A percentile compares a stretch with the other conserved stretches of the same genome.
phyloP scores from a whole-genome alignment of 106 monocot species.

The Dendrobium huoshanense region DNA sequence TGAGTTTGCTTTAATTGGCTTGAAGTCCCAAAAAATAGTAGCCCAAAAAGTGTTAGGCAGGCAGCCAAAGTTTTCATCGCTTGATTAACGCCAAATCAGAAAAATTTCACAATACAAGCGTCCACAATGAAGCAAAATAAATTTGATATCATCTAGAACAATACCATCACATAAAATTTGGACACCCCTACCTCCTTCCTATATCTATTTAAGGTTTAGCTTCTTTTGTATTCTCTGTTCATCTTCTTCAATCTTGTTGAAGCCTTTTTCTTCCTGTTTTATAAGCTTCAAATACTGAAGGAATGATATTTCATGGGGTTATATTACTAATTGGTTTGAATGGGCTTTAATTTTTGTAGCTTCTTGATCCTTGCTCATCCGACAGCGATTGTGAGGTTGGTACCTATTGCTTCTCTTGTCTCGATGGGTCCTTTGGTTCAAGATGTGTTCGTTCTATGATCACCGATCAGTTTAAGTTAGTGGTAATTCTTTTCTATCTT shows the following conservation, averaged over 20 bases:
- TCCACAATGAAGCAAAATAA: too few species aligned
- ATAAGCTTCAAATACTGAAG: neutral
- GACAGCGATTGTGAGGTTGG: constrained; percentile 45
- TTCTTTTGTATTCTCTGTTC: neutral
- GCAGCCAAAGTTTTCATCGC: too few species aligned
- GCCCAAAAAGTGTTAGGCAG: too few species aligned
- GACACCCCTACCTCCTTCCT: neutral
- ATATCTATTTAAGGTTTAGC: neutral
- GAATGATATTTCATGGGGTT: neutral
- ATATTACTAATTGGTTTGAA: neutral
- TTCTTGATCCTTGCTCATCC: constrained; percentile 30
- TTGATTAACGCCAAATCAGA: too few species aligned
- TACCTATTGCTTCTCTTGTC: constrained; percentile 46
- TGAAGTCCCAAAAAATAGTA: too few species aligned
- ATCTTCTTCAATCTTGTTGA: neutral
- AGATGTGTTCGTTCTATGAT: constrained; percentile 33
- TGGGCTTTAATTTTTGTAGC: constrained; percentile 8
- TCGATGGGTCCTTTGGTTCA: constrained; percentile 22
- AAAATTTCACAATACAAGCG: too few species aligned
- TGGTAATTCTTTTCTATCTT: constrained; percentile 20
- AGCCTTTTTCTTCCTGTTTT: neutral
- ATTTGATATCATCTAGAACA: too few species aligned
- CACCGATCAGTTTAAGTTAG: constrained; percentile 29
- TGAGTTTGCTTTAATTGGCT: too few species aligned
- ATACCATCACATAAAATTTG: neutral